phyloP scores from a whole-genome alignment of 371 early-diverging fungal species.

The Rhizopus stolonifer region DNA sequence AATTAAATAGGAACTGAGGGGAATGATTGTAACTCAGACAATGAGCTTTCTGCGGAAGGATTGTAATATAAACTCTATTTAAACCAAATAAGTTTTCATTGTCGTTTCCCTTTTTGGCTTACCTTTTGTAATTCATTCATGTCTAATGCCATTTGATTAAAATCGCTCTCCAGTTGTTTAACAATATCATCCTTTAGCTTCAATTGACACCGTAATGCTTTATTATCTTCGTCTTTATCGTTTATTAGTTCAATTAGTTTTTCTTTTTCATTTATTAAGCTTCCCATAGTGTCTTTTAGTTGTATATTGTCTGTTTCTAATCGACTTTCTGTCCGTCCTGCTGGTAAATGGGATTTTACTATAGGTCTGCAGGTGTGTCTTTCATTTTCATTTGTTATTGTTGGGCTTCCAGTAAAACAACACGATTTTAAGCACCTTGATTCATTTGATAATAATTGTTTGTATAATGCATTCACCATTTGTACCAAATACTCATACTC shows the following conservation, averaged over 20 bases:
- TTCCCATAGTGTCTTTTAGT: slow-evolving; percentile 28
- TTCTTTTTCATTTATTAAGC: slow-evolving; percentile 29
- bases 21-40: slow-evolving; percentile 36
- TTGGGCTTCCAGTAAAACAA: slow-evolving; percentile 38
- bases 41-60: slow-evolving; percentile 21
- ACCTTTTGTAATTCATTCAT: slow-evolving; percentile 47
- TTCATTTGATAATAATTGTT: slow-evolving; percentile 41
- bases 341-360: slow-evolving; percentile 32
- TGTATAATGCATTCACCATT: slow-evolving; percentile 43
- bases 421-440: slow-evolving; percentile 39
- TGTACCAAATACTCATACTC: slow-evolving; percentile 57
- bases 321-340: slow-evolving; percentile 18
- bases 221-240: slow-evolving; percentile 43
- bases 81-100: background rate
- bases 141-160: slow-evolving; percentile 42
- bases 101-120: background rate
- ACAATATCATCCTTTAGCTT: slow-evolving; percentile 47
- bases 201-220: slow-evolving; percentile 40
- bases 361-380: slow-evolving; percentile 46
- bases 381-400: slow-evolving; percentile 27
- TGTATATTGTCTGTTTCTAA: slow-evolving; percentile 34
- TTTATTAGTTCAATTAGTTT: slow-evolving; percentile 26
- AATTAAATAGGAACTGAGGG: slow-evolving; percentile 29
- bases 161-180: slow-evolving; percentile 45
- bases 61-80: slow-evolving; percentile 23